These are phyloP conservation scores for Teunomyces aglyptinius DNA, from an alignment of 805 yeast genomes.

Conservation along the genomic window DNA sequence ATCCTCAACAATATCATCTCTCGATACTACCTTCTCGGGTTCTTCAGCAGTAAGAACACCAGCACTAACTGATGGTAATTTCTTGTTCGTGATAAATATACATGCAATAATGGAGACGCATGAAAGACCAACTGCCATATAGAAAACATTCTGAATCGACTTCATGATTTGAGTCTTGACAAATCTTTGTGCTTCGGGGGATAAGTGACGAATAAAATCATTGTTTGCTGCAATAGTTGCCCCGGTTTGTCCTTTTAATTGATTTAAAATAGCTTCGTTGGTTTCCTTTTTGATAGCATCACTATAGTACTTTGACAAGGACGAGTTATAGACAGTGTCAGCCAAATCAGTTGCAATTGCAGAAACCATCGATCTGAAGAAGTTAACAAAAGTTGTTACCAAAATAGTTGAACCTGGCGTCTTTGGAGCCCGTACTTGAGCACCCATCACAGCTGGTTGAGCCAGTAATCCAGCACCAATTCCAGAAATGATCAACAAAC, in stretches of 20 bases:
- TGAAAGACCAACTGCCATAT: slow-evolving; percentile 37
- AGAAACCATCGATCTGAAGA: slow-evolving; percentile 46
- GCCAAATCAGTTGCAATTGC: slow-evolving; percentile 44
- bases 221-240: slow-evolving; percentile 15
- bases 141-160: slow-evolving; percentile 40
- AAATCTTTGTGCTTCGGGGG: slow-evolving; percentile 21
- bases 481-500: slow-evolving; percentile 48
- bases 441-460: slow-evolving; percentile 44
- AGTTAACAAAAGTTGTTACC: slow-evolving; percentile 45
- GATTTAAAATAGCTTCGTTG: slow-evolving; percentile 13
- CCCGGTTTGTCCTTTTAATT: slow-evolving; percentile 16
- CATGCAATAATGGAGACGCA: slow-evolving; percentile 27
- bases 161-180: slow-evolving; percentile 34
- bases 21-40: neutral
- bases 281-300: slow-evolving; percentile 8
- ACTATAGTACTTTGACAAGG: slow-evolving; percentile 15
- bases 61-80: slow-evolving; percentile 29
- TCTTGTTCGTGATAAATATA: slow-evolving; percentile 39
- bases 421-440: slow-evolving; percentile 52
- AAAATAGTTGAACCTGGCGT: slow-evolving; percentile 48
- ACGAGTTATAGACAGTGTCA: slow-evolving; percentile 38
- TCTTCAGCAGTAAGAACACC: neutral
- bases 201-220: slow-evolving; percentile 12
- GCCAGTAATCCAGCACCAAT: slow-evolving; percentile 46
- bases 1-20: neutral